Evolutionary conservation across 257 asterid species (phyloP).

Genomic region (Parsonsia alboflavescens): DNA sequence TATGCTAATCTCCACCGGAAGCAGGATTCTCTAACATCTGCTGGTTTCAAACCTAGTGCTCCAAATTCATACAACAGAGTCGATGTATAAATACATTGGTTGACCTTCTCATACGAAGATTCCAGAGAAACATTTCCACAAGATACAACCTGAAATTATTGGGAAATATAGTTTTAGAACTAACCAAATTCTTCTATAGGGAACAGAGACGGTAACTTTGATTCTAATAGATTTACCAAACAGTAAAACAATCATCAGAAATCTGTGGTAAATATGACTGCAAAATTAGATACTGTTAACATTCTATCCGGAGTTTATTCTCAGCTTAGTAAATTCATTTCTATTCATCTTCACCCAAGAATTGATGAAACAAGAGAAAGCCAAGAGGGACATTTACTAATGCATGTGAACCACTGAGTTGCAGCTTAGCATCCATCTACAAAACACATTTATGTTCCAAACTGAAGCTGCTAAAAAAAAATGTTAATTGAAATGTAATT

Average conservation of each 20-base stretch:
- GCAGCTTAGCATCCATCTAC: background rate
- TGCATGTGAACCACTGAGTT: no score
- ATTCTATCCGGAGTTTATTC: background rate
- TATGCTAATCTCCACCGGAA: conserved; percentile 28
- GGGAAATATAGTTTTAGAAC: background rate
- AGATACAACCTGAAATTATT: conserved; percentile 31
- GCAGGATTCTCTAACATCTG: conserved; percentile 22
- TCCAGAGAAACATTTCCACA: conserved; percentile 38
- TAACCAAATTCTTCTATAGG: background rate
- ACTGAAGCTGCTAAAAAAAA: background rate
- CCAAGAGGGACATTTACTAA: background rate
- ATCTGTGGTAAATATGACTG: background rate
- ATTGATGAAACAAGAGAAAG: background rate
- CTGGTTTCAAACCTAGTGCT: conserved; percentile 27
- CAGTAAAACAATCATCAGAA: background rate
- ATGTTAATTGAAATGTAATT: background rate
- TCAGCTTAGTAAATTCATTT: background rate
- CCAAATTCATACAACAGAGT: conserved; percentile 32
- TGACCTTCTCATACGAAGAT: conserved; percentile 43
- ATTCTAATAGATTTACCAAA: background rate
- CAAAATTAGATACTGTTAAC: background rate
- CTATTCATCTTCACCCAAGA: background rate
- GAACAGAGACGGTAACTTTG: background rate
- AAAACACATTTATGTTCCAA: background rate
- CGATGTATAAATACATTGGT: conserved; percentile 34